These are phyloP conservation scores for Citrullus colocynthis DNA, from an alignment of 306 rosid genomes.

Conservation along the genomic window DNA sequence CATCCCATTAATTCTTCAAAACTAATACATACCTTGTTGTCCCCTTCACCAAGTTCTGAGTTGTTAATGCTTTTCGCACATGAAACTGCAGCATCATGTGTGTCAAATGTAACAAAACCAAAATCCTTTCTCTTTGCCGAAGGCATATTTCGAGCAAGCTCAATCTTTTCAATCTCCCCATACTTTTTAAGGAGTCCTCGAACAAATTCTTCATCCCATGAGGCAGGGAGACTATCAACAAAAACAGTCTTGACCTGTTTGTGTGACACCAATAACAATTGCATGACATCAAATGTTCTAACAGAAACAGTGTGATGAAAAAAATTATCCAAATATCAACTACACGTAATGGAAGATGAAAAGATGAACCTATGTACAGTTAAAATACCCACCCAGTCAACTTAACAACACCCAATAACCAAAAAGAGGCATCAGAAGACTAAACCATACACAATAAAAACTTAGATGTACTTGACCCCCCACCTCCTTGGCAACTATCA, in stretches of 20 bases:
- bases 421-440: neutral
- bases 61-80: conserved; percentile 85
- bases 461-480: neutral
- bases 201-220: conserved; percentile 87
- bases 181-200: conserved; percentile 57
- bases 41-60: conserved; percentile 88
- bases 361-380: neutral
- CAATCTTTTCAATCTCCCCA: conserved; percentile 73
- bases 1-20: neutral
- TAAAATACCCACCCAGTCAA: neutral
- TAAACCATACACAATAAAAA: neutral
- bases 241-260: conserved; percentile 92
- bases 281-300: neutral
- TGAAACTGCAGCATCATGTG: conserved; percentile 76
- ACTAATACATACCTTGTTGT: conserved; percentile 50
- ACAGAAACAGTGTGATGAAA: neutral
- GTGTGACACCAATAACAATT: conserved; percentile 18
- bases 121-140: conserved; percentile 92
- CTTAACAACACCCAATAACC: neutral
- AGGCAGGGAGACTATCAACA: conserved; percentile 83
- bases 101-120: conserved; percentile 85
- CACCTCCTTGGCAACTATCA: neutral
- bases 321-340: neutral
- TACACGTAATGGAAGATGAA: neutral
- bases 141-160: conserved; percentile 96